These are phyloP conservation scores for Elaeagnus macrophylla DNA, from an alignment of 306 rosid genomes.

Conservation along the genomic window DNA sequence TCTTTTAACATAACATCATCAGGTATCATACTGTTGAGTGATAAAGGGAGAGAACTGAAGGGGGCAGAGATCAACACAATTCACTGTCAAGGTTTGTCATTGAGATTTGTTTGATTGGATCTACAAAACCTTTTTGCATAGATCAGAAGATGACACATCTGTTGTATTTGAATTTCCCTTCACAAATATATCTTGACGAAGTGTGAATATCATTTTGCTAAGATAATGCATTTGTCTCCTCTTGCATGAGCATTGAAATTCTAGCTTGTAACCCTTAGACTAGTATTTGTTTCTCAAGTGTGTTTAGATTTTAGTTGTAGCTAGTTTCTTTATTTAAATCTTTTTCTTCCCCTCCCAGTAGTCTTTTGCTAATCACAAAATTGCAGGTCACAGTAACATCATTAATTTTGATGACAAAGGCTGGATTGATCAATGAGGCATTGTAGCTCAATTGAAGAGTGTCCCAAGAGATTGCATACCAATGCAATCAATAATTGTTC, in stretches of 20 bases:
- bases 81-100: slow-evolving; percentile 69
- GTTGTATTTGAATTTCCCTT: no score
- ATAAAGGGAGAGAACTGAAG: slow-evolving; percentile 52
- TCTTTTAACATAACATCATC: slow-evolving; percentile 59
- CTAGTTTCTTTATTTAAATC: slow-evolving; percentile 4
- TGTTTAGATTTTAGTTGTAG: slow-evolving; percentile 1
- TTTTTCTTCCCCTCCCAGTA: background rate
- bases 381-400: slow-evolving; percentile 50
- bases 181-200: no score
- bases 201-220: no score
- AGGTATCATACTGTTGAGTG: slow-evolving; percentile 52
- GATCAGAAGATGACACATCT: background rate
- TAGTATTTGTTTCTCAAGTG: background rate
- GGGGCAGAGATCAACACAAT: slow-evolving; percentile 64
- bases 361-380: slow-evolving; percentile 6
- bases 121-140: slow-evolving; percentile 6
- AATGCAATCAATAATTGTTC: no score
- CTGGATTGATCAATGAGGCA: slow-evolving; percentile 13
- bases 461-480: no score
- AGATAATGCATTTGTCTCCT: background rate
- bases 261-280: background rate
- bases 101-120: slow-evolving; percentile 15
- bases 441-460: no score
- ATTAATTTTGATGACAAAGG: slow-evolving; percentile 40
- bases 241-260: background rate